These are phyloP conservation scores for Selaginella tamariscina DNA, from an alignment of 75 land plant species.

Conservation along the genomic window DNA sequence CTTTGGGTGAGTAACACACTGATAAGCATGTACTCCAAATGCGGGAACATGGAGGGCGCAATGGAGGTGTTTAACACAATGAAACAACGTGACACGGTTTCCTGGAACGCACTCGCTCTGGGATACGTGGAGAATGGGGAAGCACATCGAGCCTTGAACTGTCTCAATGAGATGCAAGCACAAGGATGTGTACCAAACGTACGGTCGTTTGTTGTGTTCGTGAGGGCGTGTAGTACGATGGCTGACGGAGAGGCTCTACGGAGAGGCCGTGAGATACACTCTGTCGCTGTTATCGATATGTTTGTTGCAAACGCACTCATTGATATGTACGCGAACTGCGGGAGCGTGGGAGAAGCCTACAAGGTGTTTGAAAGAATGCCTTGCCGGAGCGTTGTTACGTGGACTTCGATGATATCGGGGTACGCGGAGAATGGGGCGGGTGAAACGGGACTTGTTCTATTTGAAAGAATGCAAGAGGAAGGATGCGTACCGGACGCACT, in stretches of 20 bases:
- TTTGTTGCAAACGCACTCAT: constrained; percentile 7
- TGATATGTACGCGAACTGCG: background rate
- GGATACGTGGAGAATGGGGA: constrained; percentile 23
- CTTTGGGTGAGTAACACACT: constrained; percentile 14
- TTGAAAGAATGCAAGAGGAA: too few relatives aligned
- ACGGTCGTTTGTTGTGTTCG: background rate
- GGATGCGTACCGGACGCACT: too few relatives aligned
- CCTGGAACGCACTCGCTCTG: constrained; percentile 26
- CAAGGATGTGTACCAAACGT: background rate
- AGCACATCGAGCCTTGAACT: constrained; percentile 12
- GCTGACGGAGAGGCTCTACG: background rate
- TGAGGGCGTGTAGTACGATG: background rate
- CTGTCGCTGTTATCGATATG: background rate
- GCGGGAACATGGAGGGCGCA: constrained; percentile 24
- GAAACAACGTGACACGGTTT: constrained; percentile 17
- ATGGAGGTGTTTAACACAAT: constrained; percentile 14
- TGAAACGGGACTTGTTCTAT: too few relatives aligned
- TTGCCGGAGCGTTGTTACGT: too few relatives aligned
- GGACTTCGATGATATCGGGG: too few relatives aligned
- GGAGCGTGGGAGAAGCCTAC: background rate
- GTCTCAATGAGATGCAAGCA: constrained; percentile 6
- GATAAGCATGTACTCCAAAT: constrained; percentile 20
- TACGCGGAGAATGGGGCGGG: too few relatives aligned
- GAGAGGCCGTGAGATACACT: background rate
- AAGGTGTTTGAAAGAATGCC: background rate